Percentiles rank a stretch among this genome's conserved stretches.
Evolutionary conservation across 441 rosid species (phyloP).

Genomic region (Mallotus repandus): DNA sequence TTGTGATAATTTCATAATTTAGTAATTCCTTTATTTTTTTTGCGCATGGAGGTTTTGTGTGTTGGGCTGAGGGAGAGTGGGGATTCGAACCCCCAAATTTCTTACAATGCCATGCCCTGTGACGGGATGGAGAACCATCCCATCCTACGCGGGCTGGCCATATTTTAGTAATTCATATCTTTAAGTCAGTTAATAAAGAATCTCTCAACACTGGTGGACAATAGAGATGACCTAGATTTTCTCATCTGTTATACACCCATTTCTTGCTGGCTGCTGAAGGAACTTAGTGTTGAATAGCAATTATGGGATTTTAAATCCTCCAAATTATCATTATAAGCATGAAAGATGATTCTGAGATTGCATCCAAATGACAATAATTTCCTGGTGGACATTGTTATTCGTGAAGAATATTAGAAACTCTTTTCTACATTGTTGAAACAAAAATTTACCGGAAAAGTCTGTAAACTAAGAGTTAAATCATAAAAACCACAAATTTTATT

Average conservation of each 20-base stretch:
- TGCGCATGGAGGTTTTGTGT: no score
- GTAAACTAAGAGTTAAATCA: neutral
- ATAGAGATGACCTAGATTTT: neutral
- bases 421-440: neutral
- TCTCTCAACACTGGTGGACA: constrained; percentile 7
- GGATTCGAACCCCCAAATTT: no score
- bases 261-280: neutral
- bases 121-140: no score
- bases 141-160: neutral
- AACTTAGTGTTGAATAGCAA: neutral
- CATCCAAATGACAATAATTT: neutral
- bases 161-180: neutral
- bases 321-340: neutral
- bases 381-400: neutral
- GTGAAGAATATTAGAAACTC: neutral
- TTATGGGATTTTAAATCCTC: neutral
- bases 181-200: neutral
- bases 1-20: neutral
- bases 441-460: neutral
- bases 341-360: constrained; percentile 8
- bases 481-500: neutral
- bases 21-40: no score
- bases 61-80: no score
- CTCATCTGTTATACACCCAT: neutral
- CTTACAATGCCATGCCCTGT: no score